Conservation (phyloP, 2,329 filamentous ascomycete species). For the Trichothecium sympodiale region DNA sequence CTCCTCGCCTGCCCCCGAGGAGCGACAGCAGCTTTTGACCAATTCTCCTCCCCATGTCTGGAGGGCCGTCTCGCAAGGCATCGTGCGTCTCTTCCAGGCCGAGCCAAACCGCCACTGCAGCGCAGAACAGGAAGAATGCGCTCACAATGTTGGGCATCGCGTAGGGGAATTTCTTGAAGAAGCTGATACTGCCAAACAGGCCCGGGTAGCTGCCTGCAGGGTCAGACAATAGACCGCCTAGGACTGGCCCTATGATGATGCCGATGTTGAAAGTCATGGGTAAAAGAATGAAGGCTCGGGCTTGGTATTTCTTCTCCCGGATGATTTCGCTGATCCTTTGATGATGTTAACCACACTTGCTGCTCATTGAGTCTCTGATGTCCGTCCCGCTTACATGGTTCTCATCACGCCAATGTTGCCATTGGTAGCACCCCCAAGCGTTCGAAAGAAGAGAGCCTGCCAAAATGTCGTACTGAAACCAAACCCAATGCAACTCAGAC, state of each 20-base stretch:
- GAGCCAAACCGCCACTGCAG: conserved; percentile 34
- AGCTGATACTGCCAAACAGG: conserved; percentile 34
- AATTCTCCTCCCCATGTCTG: conserved; percentile 30
- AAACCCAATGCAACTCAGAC: conserved; percentile 29
- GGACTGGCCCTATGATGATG: conserved; percentile 57
- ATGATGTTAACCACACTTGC: too few relatives aligned
- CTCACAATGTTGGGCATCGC: conserved; percentile 41
- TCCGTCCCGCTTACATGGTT: background rate
- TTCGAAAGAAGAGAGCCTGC: conserved; percentile 60
- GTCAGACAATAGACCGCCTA: conserved; percentile 59
- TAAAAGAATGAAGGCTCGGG: conserved; percentile 62
- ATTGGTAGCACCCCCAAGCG: conserved; percentile 55
- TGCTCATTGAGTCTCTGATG: too few relatives aligned
- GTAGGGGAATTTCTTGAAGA: conserved; percentile 40
- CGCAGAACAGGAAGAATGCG: conserved; percentile 31
- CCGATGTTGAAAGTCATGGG: conserved; percentile 66
- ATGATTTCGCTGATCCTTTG: conserved; percentile 59
- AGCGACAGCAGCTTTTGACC: conserved; percentile 21
- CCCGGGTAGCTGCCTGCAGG: conserved; percentile 47
- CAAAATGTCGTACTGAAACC: conserved; percentile 49
- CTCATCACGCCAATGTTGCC: conserved; percentile 60
- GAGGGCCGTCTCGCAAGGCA: conserved; percentile 22
- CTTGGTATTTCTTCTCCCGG: conserved; percentile 53
- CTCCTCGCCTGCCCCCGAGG: conserved; percentile 12
- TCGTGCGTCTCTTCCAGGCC: conserved; percentile 44